Evolutionary conservation across 2,329 filamentous ascomycete species (phyloP), one percentile per base, ranked within the genome.

Genomic region (Sclerotinia nivalis): DNA sequence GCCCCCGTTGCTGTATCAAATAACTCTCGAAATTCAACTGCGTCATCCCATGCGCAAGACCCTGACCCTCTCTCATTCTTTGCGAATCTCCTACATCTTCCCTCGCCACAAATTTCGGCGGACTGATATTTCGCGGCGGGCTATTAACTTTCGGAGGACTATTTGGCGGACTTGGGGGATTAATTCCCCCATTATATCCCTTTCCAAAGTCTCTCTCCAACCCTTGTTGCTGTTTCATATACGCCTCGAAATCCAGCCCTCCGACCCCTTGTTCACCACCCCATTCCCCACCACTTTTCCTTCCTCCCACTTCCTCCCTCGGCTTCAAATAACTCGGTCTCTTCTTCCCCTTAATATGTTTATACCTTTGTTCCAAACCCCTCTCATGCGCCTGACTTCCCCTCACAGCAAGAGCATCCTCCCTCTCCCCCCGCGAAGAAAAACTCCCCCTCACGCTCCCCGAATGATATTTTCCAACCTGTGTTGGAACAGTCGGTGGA

Each of bases 201-300:
- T 59, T 67, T 13, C 50, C 65, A 34, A 67, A 67, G 59, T 67
- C 65, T 20, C 65, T 49, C 65, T 67, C 65, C 65, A 67, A 10
- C 0, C 65, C 64, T 3, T 28, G 25, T 22, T 59, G 65, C 40
- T 64, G 60, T 4, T 52, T 50, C 60, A 64, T 64, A 34, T 67
- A 56, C 22, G 28, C 25, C 20, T 67, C 65, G 1, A 59, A 59
- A 45, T 67, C 50, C 43, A 47, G 2, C 13, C 37, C 25, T 7
- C 28, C 28, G 6, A 10, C 18, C 20, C 50, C 65, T 12, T 59
- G 28, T n/a, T 37, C 37, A 9, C 34, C 7, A 22, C 40, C 28
- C 20, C 43, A 47, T 1, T 50, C 45, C 45, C 60, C 60, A 34
- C 9, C 5, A 47, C 64, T 59, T 0, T 15, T 15, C 10, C 60